phyloP scores from a whole-genome alignment of 192 early-diverging fungal genomes.

The Spizellomyces sp. region DNA sequence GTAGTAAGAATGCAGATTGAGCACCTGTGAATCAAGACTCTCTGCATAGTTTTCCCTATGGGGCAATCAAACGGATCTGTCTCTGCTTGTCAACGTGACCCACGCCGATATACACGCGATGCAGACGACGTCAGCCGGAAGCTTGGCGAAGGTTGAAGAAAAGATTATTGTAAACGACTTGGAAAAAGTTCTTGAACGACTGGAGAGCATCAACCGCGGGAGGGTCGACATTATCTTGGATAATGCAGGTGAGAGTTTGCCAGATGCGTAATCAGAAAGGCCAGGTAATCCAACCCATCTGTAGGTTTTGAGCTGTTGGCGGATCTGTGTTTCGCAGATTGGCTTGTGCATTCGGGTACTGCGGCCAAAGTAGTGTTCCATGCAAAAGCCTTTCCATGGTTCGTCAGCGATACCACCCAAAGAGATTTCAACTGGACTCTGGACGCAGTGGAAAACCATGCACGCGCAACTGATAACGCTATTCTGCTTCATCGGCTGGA shows the following conservation, averaged over 20 bases:
- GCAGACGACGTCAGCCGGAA: slow-evolving; percentile 52
- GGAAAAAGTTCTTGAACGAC: slow-evolving; percentile 57
- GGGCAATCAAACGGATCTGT: slow-evolving; percentile 88
- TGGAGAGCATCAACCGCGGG: slow-evolving; percentile 51
- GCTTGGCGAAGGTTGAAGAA: slow-evolving; percentile 52
- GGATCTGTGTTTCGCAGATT: slow-evolving; percentile 87
- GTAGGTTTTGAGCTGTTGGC: slow-evolving; percentile 87
- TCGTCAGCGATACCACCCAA: slow-evolving; percentile 85
- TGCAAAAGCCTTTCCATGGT: slow-evolving; percentile 91
- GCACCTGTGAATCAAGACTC: background rate
- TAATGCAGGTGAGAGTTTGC: slow-evolving; percentile 66
- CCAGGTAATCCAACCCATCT: too few relatives aligned
- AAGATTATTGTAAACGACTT: slow-evolving; percentile 76
- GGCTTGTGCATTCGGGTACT: slow-evolving; percentile 67
- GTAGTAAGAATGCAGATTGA: background rate
- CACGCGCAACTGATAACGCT: slow-evolving; percentile 33
- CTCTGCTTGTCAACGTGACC: slow-evolving; percentile 72
- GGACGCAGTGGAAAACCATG: slow-evolving; percentile 32
- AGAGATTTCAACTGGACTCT: slow-evolving; percentile 79
- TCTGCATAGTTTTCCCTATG: slow-evolving; percentile 72
- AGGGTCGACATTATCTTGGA: slow-evolving; percentile 88
- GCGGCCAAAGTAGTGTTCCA: slow-evolving; percentile 78
- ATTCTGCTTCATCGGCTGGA: slow-evolving; percentile 40
- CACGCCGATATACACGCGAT: slow-evolving; percentile 70
- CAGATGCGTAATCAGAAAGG: background rate